Evolutionary conservation across 805 yeast genomes (phyloP), one percentile per base, ranked within the genome.

Genomic region (Myxozyma neglecta): DNA sequence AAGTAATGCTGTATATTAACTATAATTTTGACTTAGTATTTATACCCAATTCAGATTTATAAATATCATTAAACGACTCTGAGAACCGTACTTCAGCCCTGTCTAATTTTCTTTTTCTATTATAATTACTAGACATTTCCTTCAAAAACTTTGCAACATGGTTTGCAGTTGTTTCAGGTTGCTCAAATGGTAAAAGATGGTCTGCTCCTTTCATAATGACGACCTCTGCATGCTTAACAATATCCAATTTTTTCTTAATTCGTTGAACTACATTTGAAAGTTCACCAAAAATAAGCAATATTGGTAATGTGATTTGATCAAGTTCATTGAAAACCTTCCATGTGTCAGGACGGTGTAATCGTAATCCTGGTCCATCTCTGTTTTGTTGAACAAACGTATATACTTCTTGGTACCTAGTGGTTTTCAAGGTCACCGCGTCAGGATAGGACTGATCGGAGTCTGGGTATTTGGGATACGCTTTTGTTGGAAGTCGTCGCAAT

Each of bases 331-430:
- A 58, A 5, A 53, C 54, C 3, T 32, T 24, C 36, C 16, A 40
- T 5, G 59, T 14, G 18, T 55, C 57, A 16, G 51, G 57, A 18
- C 57, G 35, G 36, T 35, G 45, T 24, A 43, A 53, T 42, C 49
- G 43, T 9, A n/a, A 14, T 7, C 53, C 35, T 11, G 16, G 8
- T 18, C 18, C 34, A 32, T 56, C 56, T 13, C 13, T 36, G 14
- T 40, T 39, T 34, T 36, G 53, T 24, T 34, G 60, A 11, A 52
- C 51, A 48, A 57, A 67, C 39, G 54, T 36, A 34, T 42, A 48
- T 5, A 61, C 55, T 46, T 68, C 70, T 13, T 66, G 65, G n/a
- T 55, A 53, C 42, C 46, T 54, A 4, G 63, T 58, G 5, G 70
- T 68, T 4, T 64, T 54, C 36, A 67, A 54, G 2, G 68, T 61